These are phyloP conservation scores for Setaria italica DNA, from an alignment of 202 grass and related monocot species.

Conservation along the genomic window DNA sequence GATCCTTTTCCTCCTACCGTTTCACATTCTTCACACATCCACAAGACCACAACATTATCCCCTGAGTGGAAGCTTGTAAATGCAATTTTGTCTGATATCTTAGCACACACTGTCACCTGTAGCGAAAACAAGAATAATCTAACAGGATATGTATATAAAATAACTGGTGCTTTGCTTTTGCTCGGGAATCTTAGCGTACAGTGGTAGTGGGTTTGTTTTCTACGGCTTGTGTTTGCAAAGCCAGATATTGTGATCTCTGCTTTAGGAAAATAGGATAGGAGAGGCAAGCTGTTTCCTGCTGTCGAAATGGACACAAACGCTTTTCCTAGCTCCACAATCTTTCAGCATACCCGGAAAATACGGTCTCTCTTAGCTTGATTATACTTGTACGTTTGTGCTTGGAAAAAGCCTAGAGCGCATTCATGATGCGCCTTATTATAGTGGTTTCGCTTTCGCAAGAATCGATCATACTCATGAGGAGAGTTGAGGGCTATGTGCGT, in stretches of 20 bases:
- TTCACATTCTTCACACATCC: not conserved
- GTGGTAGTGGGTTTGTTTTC: slow-evolving; percentile 9
- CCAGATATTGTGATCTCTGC: slow-evolving; percentile 20
- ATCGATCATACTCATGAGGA: not conserved
- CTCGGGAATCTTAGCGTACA: slow-evolving; percentile 33
- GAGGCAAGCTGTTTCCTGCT: not conserved
- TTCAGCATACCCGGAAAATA: slow-evolving; percentile 29
- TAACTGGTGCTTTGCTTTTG: slow-evolving; percentile 4
- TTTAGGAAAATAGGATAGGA: slow-evolving; percentile 21
- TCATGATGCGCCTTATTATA: slow-evolving; percentile 36
- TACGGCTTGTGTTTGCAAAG: slow-evolving; percentile 39
- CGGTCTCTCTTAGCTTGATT: slow-evolving; percentile 11
- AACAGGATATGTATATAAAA: not conserved
- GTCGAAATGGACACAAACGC: slow-evolving; percentile 32
- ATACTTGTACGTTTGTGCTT: slow-evolving; percentile 31
- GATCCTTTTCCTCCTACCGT: not conserved
- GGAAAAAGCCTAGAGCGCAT: slow-evolving; percentile 7
- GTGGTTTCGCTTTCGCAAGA: slow-evolving; percentile 48
- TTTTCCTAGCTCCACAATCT: slow-evolving; percentile 14
- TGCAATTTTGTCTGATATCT: not conserved
- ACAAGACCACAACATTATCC: not conserved
- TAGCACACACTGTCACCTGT: not conserved
- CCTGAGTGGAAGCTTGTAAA: not conserved
- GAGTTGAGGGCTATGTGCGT: not conserved
- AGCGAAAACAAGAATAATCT: slow-evolving; percentile 39